Evolutionary conservation across 2,329 filamentous ascomycete genomes (phyloP).

Genomic region (Thielaviopsis ethacetica): DNA sequence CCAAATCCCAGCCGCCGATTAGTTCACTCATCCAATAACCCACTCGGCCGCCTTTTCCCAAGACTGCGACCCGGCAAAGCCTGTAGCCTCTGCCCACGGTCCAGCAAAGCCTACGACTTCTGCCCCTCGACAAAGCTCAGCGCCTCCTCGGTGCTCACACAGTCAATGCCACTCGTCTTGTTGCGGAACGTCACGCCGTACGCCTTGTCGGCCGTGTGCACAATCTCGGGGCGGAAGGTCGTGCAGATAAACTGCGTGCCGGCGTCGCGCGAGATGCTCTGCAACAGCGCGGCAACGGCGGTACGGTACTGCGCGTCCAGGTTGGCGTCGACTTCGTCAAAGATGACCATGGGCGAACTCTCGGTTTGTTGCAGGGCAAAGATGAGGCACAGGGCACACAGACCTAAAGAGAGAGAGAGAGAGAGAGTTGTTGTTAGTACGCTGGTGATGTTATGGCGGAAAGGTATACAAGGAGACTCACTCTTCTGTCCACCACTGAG

Average conservation of each 20-base stretch:
- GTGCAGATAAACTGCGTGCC: slow-evolving; percentile 89
- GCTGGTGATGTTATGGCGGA: not conserved
- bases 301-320: slow-evolving; percentile 95
- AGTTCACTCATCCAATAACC: not conserved
- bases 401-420: too few relatives aligned
- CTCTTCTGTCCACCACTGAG: slow-evolving; percentile 96
- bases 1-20: too few relatives aligned
- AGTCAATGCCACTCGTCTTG: slow-evolving; percentile 89
- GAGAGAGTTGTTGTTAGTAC: slow-evolving; percentile 14
- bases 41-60: too few relatives aligned
- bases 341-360: slow-evolving; percentile 95
- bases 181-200: slow-evolving; percentile 90
- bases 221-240: slow-evolving; percentile 93
- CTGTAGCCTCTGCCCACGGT: not conserved
- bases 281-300: slow-evolving; percentile 76
- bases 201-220: slow-evolving; percentile 89
- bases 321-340: slow-evolving; percentile 97
- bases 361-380: slow-evolving; percentile 98
- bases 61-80: too few relatives aligned
- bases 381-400: slow-evolving; percentile 92
- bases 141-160: slow-evolving; percentile 73
- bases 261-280: slow-evolving; percentile 54
- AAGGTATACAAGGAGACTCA: slow-evolving; percentile 29
- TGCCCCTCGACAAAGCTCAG: slow-evolving; percentile 90
- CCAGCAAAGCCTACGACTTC: slow-evolving; percentile 10